These are phyloP conservation scores for Helicostylum pulchrum DNA, from an alignment of 192 early-diverging fungal species.

Conservation along the genomic window DNA sequence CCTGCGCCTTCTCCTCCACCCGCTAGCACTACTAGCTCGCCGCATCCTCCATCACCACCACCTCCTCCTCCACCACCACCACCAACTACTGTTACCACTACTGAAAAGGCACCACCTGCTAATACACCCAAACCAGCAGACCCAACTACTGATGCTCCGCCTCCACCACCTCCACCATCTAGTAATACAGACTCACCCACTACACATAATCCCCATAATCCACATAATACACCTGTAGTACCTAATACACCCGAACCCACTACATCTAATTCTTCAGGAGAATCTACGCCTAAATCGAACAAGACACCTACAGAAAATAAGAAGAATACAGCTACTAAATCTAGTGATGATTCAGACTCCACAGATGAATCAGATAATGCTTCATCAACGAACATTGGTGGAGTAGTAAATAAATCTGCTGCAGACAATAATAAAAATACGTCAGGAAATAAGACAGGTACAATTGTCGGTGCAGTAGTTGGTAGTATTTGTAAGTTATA, in stretches of 20 bases:
- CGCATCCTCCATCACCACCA: not conserved
- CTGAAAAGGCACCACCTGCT: not conserved
- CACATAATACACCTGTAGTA: not conserved
- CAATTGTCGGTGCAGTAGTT: slow-evolving; percentile 15
- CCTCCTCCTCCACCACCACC: not conserved
- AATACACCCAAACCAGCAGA: not conserved
- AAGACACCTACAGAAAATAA: not conserved
- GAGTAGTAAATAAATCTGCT: not conserved
- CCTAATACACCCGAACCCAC: slow-evolving; percentile 10
- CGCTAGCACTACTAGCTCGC: not conserved
- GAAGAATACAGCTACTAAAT: not conserved
- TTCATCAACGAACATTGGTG: slow-evolving; percentile 1
- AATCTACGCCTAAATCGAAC: not conserved
- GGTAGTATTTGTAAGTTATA: slow-evolving; percentile 17
- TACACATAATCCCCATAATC: too few relatives aligned
- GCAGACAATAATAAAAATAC: not conserved
- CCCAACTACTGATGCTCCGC: too few relatives aligned
- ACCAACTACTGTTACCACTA: not conserved
- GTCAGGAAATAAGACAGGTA: slow-evolving; percentile 14
- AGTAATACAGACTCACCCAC: too few relatives aligned
- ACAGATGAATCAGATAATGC: not conserved
- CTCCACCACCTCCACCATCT: not conserved
- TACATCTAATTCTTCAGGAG: slow-evolving; percentile 4
- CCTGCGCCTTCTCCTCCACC: not conserved
- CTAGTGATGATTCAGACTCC: not conserved